These are phyloP conservation scores for Penicillium sp. DNA, from an alignment of 2,329 filamentous ascomycete species.

Conservation along the genomic window DNA sequence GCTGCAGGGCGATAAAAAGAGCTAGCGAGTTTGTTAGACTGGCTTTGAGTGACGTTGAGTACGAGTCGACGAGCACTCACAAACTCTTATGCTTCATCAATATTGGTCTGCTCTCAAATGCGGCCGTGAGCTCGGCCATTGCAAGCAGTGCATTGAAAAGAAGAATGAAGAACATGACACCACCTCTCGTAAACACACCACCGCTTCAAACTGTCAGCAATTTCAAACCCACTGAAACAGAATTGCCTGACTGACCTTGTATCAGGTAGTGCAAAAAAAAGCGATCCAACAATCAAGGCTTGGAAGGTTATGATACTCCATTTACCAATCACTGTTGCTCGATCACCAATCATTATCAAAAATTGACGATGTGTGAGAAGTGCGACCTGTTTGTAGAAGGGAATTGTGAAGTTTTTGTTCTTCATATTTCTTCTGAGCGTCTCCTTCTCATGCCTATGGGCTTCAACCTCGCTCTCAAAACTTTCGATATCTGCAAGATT, in stretches of 20 bases:
- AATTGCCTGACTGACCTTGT: constrained; percentile 37
- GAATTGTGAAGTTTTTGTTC: constrained; percentile 56
- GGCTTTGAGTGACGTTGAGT: too few relatives aligned
- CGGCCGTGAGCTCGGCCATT: constrained; percentile 61
- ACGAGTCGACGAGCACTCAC: constrained; percentile 25
- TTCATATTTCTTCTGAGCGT: constrained; percentile 39
- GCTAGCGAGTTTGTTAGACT: constrained; percentile 20
- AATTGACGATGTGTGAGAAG: constrained; percentile 59
- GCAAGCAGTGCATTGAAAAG: constrained; percentile 66
- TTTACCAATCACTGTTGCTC: constrained; percentile 53
- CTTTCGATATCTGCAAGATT: constrained; percentile 53
- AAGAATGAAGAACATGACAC: constrained; percentile 63
- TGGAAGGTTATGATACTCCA: constrained; percentile 52
- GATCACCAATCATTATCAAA: constrained; percentile 57
- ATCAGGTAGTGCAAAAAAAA: constrained; percentile 58
- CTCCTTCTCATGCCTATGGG: constrained; percentile 45
- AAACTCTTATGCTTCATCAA: constrained; percentile 71
- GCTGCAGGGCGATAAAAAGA: constrained; percentile 67
- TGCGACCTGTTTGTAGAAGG: constrained; percentile 53
- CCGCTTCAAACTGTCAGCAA: constrained; percentile 33
- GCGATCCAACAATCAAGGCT: constrained; percentile 48
- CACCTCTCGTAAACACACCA: constrained; percentile 62
- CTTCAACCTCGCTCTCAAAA: constrained; percentile 55
- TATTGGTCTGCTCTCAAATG: constrained; percentile 65
- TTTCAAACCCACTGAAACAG: neutral